phyloP scores from a whole-genome alignment of 768 basidiomycete species.

The Suillus subalutaceus region DNA sequence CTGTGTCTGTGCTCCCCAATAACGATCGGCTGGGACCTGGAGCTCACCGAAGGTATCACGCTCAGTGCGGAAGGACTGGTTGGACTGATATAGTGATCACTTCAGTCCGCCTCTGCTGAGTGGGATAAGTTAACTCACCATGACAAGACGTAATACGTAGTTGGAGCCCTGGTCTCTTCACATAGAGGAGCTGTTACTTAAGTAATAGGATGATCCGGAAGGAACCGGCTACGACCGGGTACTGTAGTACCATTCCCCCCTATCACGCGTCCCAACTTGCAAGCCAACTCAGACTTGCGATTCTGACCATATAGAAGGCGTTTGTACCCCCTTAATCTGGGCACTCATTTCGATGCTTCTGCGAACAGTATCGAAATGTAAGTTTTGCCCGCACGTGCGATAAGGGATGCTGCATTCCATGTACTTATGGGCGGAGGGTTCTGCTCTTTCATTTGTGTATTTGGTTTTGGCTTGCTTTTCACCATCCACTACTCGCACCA shows the following conservation, averaged over 20 bases:
- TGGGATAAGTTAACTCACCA: slow-evolving; percentile 32
- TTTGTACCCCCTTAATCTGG: background rate
- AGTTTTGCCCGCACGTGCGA: background rate
- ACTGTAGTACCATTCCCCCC: background rate
- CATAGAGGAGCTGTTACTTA: background rate
- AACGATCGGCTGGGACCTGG: slow-evolving; percentile 82
- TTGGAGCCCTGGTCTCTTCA: no score
- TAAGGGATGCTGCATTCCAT: background rate
- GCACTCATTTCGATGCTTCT: background rate
- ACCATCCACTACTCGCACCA: background rate
- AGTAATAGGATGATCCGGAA: background rate
- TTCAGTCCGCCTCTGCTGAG: background rate
- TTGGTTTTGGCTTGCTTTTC: background rate
- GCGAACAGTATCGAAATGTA: no score
- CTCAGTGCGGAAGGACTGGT: slow-evolving; percentile 71
- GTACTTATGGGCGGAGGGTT: background rate
- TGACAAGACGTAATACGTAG: slow-evolving; percentile 18
- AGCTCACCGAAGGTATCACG: slow-evolving; percentile 96
- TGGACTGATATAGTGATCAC: slow-evolving; percentile 33
- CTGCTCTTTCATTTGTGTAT: background rate
- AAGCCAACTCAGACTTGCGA: no score
- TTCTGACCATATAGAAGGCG: background rate
- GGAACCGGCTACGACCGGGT: background rate
- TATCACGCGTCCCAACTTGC: background rate
- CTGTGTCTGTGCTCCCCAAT: slow-evolving; percentile 99